These are phyloP conservation scores for Diophrys appendiculata DNA, from an alignment of 73 alveolate species.

Conservation along the genomic window DNA sequence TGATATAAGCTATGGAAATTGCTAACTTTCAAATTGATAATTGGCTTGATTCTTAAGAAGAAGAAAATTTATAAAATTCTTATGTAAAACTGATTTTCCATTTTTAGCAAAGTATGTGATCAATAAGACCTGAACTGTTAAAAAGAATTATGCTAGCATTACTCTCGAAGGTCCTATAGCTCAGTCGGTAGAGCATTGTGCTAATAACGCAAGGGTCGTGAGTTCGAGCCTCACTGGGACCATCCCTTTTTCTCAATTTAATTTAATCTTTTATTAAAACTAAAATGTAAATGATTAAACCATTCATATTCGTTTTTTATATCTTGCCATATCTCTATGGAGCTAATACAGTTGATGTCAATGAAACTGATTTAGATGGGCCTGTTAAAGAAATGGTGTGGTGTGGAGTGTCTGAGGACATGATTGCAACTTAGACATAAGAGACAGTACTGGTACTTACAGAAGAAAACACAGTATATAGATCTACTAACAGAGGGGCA, in stretches of 20 bases:
- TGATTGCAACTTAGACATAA: not conserved
- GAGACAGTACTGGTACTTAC: slow-evolving; percentile 71
- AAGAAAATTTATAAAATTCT: no score
- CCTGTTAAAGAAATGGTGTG: slow-evolving; percentile 18
- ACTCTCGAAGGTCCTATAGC: not conserved
- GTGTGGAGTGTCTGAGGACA: slow-evolving; percentile 7
- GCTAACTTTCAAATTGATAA: no score
- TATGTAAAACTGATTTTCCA: not conserved
- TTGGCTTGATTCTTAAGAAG: not conserved
- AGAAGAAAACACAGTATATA: slow-evolving; percentile 60
- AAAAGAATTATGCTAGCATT: not conserved
- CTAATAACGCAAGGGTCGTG: slow-evolving; percentile 5
- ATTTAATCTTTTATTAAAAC: no score
- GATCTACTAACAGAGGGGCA: slow-evolving; percentile 80
- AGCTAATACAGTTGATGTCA: no score
- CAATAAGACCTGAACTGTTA: not conserved
- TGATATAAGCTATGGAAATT: no score
- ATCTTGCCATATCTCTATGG: no score
- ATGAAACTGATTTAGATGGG: no score
- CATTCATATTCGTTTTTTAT: no score
- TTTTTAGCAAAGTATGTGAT: not conserved
- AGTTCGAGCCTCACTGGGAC: slow-evolving; percentile 6
- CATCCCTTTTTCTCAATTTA: not conserved
- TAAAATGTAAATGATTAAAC: no score
- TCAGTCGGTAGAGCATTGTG: slow-evolving; percentile 5